phyloP scores from a whole-genome alignment of 2,329 filamentous ascomycete genomes.

The Fusarium zealandicum region DNA sequence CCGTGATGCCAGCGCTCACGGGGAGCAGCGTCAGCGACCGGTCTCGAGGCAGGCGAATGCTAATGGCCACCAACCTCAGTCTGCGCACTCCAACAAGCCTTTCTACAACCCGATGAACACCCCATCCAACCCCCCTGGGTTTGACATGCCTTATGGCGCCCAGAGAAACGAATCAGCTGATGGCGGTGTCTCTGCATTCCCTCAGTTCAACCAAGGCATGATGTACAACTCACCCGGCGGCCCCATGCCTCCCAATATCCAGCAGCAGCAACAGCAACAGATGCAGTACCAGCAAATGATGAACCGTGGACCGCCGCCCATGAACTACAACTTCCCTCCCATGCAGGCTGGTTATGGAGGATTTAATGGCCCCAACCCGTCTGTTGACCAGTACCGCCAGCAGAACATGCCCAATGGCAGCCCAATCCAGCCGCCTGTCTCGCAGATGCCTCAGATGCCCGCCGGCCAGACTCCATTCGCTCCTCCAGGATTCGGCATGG shows the following conservation, averaged over 20 bases:
- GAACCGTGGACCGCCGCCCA: constrained; percentile 58
- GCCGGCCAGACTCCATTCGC: constrained; percentile 54
- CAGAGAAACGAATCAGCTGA: constrained; percentile 63
- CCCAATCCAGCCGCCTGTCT: constrained; percentile 57
- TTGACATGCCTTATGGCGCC: constrained; percentile 60
- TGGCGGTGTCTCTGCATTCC: constrained; percentile 57
- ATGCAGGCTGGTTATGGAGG: constrained; percentile 64
- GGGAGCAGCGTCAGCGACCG: constrained; percentile 62
- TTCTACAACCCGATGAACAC: constrained; percentile 62
- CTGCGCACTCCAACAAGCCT: constrained; percentile 54
- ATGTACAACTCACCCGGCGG: constrained; percentile 59
- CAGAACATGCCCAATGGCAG: constrained; percentile 59
- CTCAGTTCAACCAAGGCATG: constrained; percentile 57
- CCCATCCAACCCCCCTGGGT: constrained; percentile 51
- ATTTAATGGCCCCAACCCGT: constrained; percentile 57
- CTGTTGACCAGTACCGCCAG: constrained; percentile 64
- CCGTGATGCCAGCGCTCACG: constrained; percentile 53
- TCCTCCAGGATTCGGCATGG: constrained; percentile 59
- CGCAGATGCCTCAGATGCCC: constrained; percentile 54
- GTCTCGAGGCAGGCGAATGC: constrained; percentile 61
- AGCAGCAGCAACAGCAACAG: constrained; percentile 45
- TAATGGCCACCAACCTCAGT: constrained; percentile 52
- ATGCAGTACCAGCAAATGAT: constrained; percentile 69
- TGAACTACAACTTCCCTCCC: constrained; percentile 64
- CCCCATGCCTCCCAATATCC: constrained; percentile 56